Evolutionary conservation across 305 asterid species (phyloP), one percentile per base, ranked within the genome.

Genomic region (Plantago coronopus): DNA sequence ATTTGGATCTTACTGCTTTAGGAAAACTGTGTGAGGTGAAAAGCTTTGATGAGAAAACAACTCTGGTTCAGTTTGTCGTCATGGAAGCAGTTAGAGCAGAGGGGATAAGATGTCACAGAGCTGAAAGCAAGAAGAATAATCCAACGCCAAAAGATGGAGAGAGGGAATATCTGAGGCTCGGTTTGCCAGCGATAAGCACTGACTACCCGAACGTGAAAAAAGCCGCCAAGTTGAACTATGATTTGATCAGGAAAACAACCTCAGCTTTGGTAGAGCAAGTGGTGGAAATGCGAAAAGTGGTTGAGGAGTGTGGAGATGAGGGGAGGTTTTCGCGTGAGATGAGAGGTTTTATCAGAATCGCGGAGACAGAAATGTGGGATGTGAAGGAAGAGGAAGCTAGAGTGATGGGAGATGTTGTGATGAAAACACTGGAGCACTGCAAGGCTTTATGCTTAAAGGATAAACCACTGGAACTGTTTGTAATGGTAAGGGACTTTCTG

Each of bases 11-110:
- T 14, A 85, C 89, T 0, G 91, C 97, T 46, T 81, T 93, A n/a
- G 76, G 78, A 48, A 93, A 89, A 67, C 79, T 93, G 8, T 87
- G 93, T 16, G 95, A 89, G 54, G 97, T 93, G 46, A 89, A 82
- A 56, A 89, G 99, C 68, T 76, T 83, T 6, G 99, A 93, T 21
- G 91, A 96, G 9, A 83, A 86, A 5, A 93, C 99, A 7, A 82
- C 96, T 8, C 72, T 93, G 67, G 96, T 93, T 31, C 87, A 81
- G 40, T 93, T 87, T 60, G 97, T 89, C 13, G 93, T 93, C 27
- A 95, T 89, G 53, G 99, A 93, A 70, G 96, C 87, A 6, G 81
- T 93, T 10, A 61, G 96, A 10, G 93, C 95, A 42, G 97, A 93
- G 71, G 97, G 99, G 11, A 38, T 38, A 11, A 89, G 81, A 69